Percentiles rank a stretch among this genome's conserved stretches.
Evolutionary conservation across 129 eudicot species (phyloP).

Genomic region (Chrysanthemum seticuspe): DNA sequence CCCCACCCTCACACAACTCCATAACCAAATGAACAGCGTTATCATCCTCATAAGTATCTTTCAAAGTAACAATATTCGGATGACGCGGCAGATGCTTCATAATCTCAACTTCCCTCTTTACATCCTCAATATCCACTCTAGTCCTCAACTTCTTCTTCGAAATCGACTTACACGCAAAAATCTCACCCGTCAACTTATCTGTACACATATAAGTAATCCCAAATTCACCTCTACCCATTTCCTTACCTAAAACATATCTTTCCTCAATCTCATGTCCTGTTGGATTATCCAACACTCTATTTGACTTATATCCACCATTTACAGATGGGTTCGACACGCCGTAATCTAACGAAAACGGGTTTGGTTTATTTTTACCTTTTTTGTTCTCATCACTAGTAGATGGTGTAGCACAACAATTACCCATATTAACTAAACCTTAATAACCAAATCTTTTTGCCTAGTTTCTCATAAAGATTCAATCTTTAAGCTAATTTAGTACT

Average conservation of each 20-base stretch:
- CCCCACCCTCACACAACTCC: conserved; percentile 96
- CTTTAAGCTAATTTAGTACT: conserved; percentile 11
- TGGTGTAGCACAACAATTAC: conserved; percentile 79
- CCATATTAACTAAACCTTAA: conserved; percentile 43
- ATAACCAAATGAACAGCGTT: conserved; percentile 83
- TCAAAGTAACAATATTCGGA: conserved; percentile 72
- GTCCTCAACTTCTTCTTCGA: conserved; percentile 87
- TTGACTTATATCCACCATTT: conserved; percentile 49
- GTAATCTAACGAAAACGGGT: conserved; percentile 66
- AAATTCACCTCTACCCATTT: conserved; percentile 89
- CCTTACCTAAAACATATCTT: conserved; percentile 66
- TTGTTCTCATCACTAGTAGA: conserved; percentile 44
- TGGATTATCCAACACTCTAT: conserved; percentile 63
- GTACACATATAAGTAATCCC: conserved; percentile 90
- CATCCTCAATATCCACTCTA: conserved; percentile 86
- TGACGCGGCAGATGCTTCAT: conserved; percentile 83
- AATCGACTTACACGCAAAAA: conserved; percentile 80
- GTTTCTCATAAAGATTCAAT: not conserved
- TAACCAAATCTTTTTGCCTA: conserved; percentile 18
- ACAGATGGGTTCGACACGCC: conserved; percentile 30
- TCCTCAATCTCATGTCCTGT: conserved; percentile 68
- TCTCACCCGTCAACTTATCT: conserved; percentile 58
- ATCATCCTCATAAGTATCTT: conserved; percentile 88
- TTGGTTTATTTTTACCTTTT: conserved; percentile 59
- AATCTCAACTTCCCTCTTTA: conserved; percentile 86